phyloP scores from a whole-genome alignment of 768 basidiomycete species.

The Saitozyma sp. region DNA sequence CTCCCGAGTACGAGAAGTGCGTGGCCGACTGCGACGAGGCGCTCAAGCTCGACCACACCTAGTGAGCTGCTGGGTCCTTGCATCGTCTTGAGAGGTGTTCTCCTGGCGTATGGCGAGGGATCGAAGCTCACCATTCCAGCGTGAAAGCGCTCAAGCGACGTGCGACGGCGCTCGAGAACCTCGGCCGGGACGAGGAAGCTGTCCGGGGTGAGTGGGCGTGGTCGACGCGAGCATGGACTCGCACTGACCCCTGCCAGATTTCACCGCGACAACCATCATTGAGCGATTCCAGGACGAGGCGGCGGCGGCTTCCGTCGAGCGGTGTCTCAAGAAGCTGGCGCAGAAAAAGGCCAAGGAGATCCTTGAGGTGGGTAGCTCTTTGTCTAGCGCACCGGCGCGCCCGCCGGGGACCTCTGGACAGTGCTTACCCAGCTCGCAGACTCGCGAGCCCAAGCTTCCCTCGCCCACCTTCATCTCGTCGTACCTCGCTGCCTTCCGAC shows the following conservation, averaged over 20 bases:
- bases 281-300: constrained; percentile 84
- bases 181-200: constrained; percentile 72
- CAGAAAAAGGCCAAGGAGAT: constrained; percentile 71
- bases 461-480: constrained; percentile 89
- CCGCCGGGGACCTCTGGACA: not conserved
- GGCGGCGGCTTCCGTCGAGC: constrained; percentile 79
- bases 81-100: not conserved
- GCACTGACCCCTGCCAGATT: constrained; percentile 62
- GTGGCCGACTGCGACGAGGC: constrained; percentile 87
- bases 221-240: not conserved
- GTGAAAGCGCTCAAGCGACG: constrained; percentile 81
- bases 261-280: constrained; percentile 92
- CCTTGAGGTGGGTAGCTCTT: constrained; percentile 57
- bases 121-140: constrained; percentile 26
- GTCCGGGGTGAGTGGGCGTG: constrained; percentile 64
- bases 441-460: constrained; percentile 78
- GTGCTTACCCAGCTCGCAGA: constrained; percentile 52
- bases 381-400: not conserved
- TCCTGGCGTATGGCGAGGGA: not conserved
- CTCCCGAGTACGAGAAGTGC: constrained; percentile 77
- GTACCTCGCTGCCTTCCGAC: constrained; percentile 95
- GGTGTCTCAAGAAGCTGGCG: constrained; percentile 83
- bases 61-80: constrained; percentile 51
- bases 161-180: constrained; percentile 76
- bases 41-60: constrained; percentile 74